These are phyloP conservation scores for Magnaporthales sp. DNA, from an alignment of 2,329 filamentous ascomycete species.

Conservation along the genomic window DNA sequence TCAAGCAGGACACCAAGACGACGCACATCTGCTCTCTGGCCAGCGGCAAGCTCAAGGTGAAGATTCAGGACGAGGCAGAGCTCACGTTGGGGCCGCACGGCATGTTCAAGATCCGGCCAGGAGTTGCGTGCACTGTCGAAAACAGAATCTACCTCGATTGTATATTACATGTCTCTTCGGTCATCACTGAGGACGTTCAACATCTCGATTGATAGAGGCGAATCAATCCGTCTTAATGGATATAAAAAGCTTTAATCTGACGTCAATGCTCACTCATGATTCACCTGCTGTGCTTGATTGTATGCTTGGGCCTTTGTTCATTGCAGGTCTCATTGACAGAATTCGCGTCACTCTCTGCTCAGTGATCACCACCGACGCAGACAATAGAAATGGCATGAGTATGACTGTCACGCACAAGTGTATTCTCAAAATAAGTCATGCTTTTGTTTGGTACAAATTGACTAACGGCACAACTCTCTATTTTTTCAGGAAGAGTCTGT, in stretches of 20 bases:
- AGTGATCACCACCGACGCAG: neutral
- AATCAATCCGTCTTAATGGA: too few species aligned
- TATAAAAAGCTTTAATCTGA: neutral
- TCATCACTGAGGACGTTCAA: neutral
- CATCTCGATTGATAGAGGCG: neutral
- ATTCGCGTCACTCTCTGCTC: neutral
- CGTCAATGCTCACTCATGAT: neutral
- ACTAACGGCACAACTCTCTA: neutral
- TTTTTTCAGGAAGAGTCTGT: neutral
- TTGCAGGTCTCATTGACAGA: neutral
- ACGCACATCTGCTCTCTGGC: constrained; percentile 20
- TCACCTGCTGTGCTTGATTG: neutral
- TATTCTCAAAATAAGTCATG: neutral
- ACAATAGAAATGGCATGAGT: neutral
- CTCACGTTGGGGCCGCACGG: constrained; percentile 35
- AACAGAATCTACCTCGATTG: constrained; percentile 37
- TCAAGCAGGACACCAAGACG: constrained; percentile 12
- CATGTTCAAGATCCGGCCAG: constrained; percentile 32
- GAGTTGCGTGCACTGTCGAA: constrained; percentile 25
- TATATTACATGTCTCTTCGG: constrained; percentile 23
- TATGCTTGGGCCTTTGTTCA: neutral
- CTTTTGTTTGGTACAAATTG: neutral
- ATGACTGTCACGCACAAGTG: neutral
- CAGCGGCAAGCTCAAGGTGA: constrained; percentile 20
- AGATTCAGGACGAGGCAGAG: constrained; percentile 19